Evolutionary conservation across 2,329 filamentous ascomycete genomes (phyloP), one percentile per base, ranked within the genome.

Genomic region (Colletotrichum trifolii): DNA sequence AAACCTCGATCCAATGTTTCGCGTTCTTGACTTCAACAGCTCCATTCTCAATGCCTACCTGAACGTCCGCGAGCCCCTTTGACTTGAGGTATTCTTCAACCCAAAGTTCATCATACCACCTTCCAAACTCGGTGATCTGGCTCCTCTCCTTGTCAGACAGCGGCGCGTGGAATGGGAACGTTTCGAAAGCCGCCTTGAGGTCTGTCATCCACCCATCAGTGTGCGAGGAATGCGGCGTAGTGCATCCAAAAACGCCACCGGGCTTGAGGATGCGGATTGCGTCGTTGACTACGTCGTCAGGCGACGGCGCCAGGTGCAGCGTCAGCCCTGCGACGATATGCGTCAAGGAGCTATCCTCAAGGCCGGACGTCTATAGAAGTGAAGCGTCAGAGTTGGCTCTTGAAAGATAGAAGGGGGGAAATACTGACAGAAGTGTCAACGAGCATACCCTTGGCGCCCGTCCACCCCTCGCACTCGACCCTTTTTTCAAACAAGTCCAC

Each of bases 241-340:
- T 33, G 43, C 40, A 47, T 33, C 54, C 54, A 6, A 56, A 34
- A 8, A 56, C 54, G 6, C 54, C 54, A 11, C 42, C 54, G 15
- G 42, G 54, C 11, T 5, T 8, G 6, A 56, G 54, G 34, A 56
- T 55, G 6, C 42, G 9, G 11, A 45, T n/a, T 8, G 13, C 10
- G 10, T 45, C 42, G 7, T n/a, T 11, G 13, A 45, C 15, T 8
- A 45, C 42, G 12, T 45, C 13, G 9, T 77, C 72, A 0, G 82
- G 77, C 25, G 81, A 69, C 0, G 82, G 79, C 12, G 84, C 78
- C 3, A 82, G 61, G 67, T 84, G 82, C 50, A 84, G 77, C 1
- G 78, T 82, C 61, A 85, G 79, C n/a, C 78, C 79, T 42, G 82
- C 71, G 9, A 81, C 78, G 35, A 83, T 71, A 69, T 85, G 81